These are phyloP conservation scores for Yamadazyma buinensis DNA, from an alignment of 1,139 yeast genomes.

Conservation along the genomic window DNA sequence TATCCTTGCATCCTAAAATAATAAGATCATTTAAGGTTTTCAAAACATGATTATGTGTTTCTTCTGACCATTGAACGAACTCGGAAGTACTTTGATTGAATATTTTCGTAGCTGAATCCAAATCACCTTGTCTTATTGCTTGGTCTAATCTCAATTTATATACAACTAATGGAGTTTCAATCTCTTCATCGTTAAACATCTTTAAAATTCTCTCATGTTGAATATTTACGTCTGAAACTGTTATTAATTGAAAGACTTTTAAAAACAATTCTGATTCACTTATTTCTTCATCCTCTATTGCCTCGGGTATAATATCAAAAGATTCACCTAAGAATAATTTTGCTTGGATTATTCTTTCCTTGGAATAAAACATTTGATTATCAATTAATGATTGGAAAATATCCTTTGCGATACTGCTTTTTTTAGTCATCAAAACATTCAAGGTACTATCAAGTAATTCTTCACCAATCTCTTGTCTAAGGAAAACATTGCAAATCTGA, in stretches of 20 bases:
- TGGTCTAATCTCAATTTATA: constrained; percentile 30
- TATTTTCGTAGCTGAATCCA: constrained; percentile 22
- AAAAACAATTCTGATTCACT: constrained; percentile 14
- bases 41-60: constrained; percentile 26
- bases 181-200: constrained; percentile 12
- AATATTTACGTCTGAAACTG: neutral
- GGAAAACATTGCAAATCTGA: constrained; percentile 4
- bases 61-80: constrained; percentile 28
- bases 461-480: constrained; percentile 9
- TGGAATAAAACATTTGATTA: constrained; percentile 9
- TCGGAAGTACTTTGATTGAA: constrained; percentile 31
- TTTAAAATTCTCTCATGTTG: constrained; percentile 2
- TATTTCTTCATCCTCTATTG: constrained; percentile 7
- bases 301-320: neutral
- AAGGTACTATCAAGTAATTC: constrained; percentile 6
- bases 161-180: constrained; percentile 21
- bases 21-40: constrained; percentile 34
- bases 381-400: constrained; percentile 5
- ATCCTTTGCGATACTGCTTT: neutral
- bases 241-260: constrained; percentile 17
- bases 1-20: constrained; percentile 17
- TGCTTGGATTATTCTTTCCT: constrained; percentile 11
- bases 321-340: constrained; percentile 4
- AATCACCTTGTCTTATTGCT: constrained; percentile 21
- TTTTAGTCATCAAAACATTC: neutral